Percentiles rank a stretch among this genome's conserved stretches.
These are phyloP conservation scores for Cocos nucifera DNA, from an alignment of 176 grass and related monocot species.

Conservation along the genomic window DNA sequence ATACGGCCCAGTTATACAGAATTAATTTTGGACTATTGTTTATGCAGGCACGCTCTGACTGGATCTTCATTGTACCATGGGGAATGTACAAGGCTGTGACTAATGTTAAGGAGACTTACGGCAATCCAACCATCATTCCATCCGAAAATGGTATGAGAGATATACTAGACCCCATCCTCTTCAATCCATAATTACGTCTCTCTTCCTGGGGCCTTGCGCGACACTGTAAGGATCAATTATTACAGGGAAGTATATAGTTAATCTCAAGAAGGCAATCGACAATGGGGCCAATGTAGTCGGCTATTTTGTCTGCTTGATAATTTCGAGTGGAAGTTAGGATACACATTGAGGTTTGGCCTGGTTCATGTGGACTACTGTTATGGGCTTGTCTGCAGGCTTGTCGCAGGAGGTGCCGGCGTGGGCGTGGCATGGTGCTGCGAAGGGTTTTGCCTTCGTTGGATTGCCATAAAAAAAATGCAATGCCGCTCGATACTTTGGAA, in stretches of 20 bases:
- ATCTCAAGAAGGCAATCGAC: constrained; percentile 65
- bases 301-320: constrained; percentile 79
- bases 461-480: too few relatives aligned
- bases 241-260: constrained; percentile 52
- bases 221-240: constrained; percentile 32
- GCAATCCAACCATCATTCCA: constrained; percentile 20
- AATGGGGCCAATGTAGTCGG: constrained; percentile 47
- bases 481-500: too few relatives aligned
- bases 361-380: constrained; percentile 84
- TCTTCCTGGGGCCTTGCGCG: constrained; percentile 27
- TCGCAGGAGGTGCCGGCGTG: too few relatives aligned
- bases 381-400: too few relatives aligned
- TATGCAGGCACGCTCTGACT: constrained; percentile 12
- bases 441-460: too few relatives aligned
- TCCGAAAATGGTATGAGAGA: constrained; percentile 25
- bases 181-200: constrained; percentile 4
- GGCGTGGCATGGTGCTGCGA: too few relatives aligned
- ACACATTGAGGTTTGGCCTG: constrained; percentile 68
- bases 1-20: too few relatives aligned
- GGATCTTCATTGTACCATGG: constrained; percentile 22
- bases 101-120: constrained; percentile 31
- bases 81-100: constrained; percentile 23
- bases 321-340: constrained; percentile 72
- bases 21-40: too few relatives aligned
- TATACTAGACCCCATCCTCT: background rate